phyloP scores from a whole-genome alignment of 192 early-diverging fungal species.

The Spizellomyces sp. region DNA sequence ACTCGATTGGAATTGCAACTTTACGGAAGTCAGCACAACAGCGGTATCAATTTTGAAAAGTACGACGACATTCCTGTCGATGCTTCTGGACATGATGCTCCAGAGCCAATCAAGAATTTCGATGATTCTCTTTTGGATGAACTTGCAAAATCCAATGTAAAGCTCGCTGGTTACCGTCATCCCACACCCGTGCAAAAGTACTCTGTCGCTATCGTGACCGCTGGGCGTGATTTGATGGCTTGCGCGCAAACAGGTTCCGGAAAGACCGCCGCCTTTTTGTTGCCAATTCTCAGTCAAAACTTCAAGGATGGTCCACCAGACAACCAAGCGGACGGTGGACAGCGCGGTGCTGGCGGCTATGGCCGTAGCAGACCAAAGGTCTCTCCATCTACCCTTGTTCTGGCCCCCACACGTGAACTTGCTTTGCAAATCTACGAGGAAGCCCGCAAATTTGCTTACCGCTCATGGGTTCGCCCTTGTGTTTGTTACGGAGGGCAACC shows the following conservation, averaged over 20 bases:
- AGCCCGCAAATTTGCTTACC: slow-evolving; percentile 64
- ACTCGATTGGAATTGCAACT: slow-evolving; percentile 79
- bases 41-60: slow-evolving; percentile 99
- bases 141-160: slow-evolving; percentile 87
- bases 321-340: slow-evolving; percentile 52
- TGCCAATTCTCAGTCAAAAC: slow-evolving; percentile 92
- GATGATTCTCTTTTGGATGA: slow-evolving; percentile 74
- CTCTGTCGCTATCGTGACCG: slow-evolving; percentile 53
- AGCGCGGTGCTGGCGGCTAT: slow-evolving; percentile 40
- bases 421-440: slow-evolving; percentile 95
- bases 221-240: slow-evolving; percentile 94
- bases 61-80: slow-evolving; percentile 99
- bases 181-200: slow-evolving; percentile 91
- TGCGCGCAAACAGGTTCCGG: slow-evolving; percentile 94
- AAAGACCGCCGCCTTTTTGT: slow-evolving; percentile 95
- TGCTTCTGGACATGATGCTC: slow-evolving; percentile 61
- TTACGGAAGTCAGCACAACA: slow-evolving; percentile 75
- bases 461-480: slow-evolving; percentile 89
- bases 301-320: slow-evolving; percentile 72
- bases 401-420: slow-evolving; percentile 95
- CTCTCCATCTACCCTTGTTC: slow-evolving; percentile 75
- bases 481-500: slow-evolving; percentile 96
- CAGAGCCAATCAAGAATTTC: slow-evolving; percentile 64
- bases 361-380: slow-evolving; percentile 41
- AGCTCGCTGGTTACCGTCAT: slow-evolving; percentile 79